Base-by-base conservation (phyloP, 2,329 filamentous ascomycete species). In the Blastomyces gilchristii region DNA sequence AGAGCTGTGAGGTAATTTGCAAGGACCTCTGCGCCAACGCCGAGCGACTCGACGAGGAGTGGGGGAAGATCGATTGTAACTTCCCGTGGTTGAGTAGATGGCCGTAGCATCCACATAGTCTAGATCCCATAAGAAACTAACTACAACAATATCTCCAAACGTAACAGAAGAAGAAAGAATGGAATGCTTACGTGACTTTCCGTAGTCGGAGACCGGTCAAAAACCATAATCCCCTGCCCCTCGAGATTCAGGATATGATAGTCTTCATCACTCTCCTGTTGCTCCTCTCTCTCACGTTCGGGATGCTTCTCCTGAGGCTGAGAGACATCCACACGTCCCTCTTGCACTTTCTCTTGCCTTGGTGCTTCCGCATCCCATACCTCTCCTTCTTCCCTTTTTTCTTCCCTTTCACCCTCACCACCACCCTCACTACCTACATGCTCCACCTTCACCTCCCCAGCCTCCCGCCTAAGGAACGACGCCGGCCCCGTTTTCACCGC, bases 51-150 rank as follows among this genome's bases (percentile, higher is more conserved):
- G 60, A 97, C 92, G 65, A 99, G 87, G 37, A 96, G 80, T 63
- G 86, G 81, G 18, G 95, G 93, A 7, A 99, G 84, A 73, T 97
- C 94, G 69, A 99, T 97, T 67, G 95, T 95, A 71, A 99, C 90
- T 79, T 97, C 92, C 68, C 91, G 85, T 6, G 93, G 89, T 50
- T 88, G 83, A 50, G 91, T 87, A 76, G 91, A 96, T 2, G 93
- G 94, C 67, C 94, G 89, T 68, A 99, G 85, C 91, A 99, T 99
- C 94, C 94, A 99, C 95, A 99, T 99, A 22, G 91, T 96, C 90
- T 96, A 65, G 70, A 60, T 64, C 62, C 16, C 22, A 34, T n/a
- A 63, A 75, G 67, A 63, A 64, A 58, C 58, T 47, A 50, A 57
- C 65, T 58, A 64, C 22, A 64, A 54, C 11, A 37, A 12, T 31